A percentile compares a stretch with the other conserved stretches of the same genome.
phyloP scores from a whole-genome alignment of 768 basidiomycete genomes.

The Cystofilobasidium ferigula region DNA sequence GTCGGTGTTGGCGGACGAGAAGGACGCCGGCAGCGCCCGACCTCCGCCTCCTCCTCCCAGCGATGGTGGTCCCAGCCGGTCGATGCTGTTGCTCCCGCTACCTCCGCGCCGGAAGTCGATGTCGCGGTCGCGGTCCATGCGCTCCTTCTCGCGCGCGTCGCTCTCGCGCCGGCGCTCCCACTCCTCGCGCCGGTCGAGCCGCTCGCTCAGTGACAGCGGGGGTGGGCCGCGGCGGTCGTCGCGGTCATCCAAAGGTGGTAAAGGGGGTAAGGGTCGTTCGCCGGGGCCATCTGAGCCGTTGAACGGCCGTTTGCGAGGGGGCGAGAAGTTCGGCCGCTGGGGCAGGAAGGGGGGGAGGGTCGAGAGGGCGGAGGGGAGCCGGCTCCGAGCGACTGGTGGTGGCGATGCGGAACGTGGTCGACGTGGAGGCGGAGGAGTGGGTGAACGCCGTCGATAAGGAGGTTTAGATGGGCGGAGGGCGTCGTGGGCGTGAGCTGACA shows the following conservation, averaged over 20 bases:
- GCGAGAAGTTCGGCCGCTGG: slow-evolving; percentile 15
- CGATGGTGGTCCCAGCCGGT: background rate
- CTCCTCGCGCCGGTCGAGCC: background rate
- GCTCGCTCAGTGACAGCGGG: background rate
- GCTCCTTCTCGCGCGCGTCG: background rate
- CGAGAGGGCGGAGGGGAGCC: no score
- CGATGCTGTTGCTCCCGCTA: no score
- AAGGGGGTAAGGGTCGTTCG: background rate
- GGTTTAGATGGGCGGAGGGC: no score
- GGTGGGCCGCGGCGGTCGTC: background rate
- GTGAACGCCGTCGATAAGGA: no score
- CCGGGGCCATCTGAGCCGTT: slow-evolving; percentile 2
- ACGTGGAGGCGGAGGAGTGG: no score
- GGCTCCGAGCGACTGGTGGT: background rate
- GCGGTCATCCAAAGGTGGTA: background rate
- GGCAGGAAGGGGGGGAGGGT: background rate
- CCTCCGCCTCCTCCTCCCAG: no score
- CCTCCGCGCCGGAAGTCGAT: background rate
- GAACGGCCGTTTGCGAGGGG: background rate
- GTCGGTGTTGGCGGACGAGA: no score
- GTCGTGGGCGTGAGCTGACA: no score
- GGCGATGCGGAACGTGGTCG: background rate
- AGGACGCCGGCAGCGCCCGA: no score
- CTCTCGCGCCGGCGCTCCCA: background rate
- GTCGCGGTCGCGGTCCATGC: background rate